A percentile compares a stretch with the other conserved stretches of the same genome.
phyloP scores from a whole-genome alignment of 2,329 filamentous ascomycete genomes.

The Cadophora sp. region DNA sequence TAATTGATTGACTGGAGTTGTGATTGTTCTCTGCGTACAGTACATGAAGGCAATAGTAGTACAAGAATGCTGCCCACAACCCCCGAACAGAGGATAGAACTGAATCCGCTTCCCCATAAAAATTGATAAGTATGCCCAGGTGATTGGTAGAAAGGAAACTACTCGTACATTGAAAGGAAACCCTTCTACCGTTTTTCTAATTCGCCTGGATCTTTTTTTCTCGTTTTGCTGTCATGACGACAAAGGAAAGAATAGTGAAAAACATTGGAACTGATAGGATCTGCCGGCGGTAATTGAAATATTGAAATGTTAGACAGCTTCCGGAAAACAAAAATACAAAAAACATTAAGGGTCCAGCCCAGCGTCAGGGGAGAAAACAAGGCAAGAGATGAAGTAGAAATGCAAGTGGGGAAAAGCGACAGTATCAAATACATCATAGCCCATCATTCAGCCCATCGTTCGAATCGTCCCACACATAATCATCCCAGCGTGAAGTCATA shows the following conservation, averaged over 20 bases:
- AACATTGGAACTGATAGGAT: background rate
- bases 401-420: too few relatives aligned
- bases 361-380: too few relatives aligned
- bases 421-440: background rate
- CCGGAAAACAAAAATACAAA: background rate
- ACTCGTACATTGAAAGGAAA: too few relatives aligned
- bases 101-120: too few relatives aligned
- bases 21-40: background rate
- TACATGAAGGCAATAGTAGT: background rate
- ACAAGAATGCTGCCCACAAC: background rate
- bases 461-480: background rate
- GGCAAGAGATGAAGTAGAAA: background rate
- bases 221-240: background rate
- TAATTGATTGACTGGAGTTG: background rate
- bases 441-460: background rate
- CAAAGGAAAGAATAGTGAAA: background rate
- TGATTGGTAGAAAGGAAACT: too few relatives aligned
- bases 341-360: background rate
- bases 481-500: background rate
- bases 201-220: background rate
- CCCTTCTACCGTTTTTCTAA: background rate
- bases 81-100: background rate
- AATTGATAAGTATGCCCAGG: too few relatives aligned
- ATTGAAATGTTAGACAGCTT: background rate
- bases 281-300: background rate